phyloP scores from a whole-genome alignment of 805 yeast genomes.

The Kuraishia hungarica region DNA sequence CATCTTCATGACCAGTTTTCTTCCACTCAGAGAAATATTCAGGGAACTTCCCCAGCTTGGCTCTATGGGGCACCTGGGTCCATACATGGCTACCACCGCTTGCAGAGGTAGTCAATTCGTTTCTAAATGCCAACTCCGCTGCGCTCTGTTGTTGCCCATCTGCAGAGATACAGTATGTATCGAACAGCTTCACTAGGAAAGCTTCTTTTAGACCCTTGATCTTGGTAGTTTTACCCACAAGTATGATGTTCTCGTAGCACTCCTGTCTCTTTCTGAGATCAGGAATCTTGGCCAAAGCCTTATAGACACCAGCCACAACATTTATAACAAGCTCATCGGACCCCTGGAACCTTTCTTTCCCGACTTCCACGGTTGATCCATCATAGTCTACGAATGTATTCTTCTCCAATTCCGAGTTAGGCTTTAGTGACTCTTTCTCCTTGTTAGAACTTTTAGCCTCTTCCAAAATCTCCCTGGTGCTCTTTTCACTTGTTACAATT shows the following conservation, averaged over 20 bases:
- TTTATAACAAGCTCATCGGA: conserved; percentile 46
- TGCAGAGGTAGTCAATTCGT: conserved; percentile 9
- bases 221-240: conserved; percentile 70
- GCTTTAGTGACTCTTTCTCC: conserved; percentile 11
- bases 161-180: conserved; percentile 20
- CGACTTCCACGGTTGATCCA: conserved; percentile 58
- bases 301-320: conserved; percentile 47
- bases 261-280: conserved; percentile 70
- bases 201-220: conserved; percentile 75
- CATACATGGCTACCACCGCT: conserved; percentile 12
- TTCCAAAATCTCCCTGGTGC: conserved; percentile 39
- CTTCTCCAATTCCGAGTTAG: conserved; percentile 65
- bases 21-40: conserved; percentile 97
- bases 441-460: conserved; percentile 17
- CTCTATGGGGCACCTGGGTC: conserved; percentile 72
- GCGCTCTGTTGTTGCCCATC: conserved; percentile 24
- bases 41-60: conserved; percentile 63
- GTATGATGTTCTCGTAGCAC: conserved; percentile 73
- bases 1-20: conserved; percentile 64
- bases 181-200: conserved; percentile 46
- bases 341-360: conserved; percentile 86
- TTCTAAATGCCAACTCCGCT: conserved; percentile 19
- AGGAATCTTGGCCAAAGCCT: conserved; percentile 40
- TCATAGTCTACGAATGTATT: conserved; percentile 58
- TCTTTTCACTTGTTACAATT: conserved; percentile 67